Evolutionary conservation across 2,329 filamentous ascomycete species (phyloP).

Genomic region (Aspergillus sclerotialis): DNA sequence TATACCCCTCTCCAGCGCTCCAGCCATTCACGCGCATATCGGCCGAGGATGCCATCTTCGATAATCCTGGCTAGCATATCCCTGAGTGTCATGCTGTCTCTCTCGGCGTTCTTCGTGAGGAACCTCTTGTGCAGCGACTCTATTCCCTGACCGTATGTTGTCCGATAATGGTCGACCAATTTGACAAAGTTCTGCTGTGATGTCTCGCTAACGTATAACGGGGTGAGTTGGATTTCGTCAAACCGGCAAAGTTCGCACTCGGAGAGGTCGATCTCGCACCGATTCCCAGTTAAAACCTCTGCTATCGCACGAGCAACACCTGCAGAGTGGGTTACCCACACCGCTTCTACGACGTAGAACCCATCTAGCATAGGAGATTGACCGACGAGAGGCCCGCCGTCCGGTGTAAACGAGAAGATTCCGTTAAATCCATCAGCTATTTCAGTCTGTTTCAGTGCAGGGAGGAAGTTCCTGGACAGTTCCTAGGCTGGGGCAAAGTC

Average conservation of each 20-base stretch:
- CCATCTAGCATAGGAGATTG: conserved; percentile 52
- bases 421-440: conserved; percentile 59
- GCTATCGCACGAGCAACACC: conserved; percentile 57
- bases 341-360: conserved; percentile 59
- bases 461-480: conserved; percentile 48
- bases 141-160: no score
- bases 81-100: conserved; percentile 21
- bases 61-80: conserved; percentile 20
- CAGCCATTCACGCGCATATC: conserved; percentile 24
- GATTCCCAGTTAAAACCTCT: conserved; percentile 51
- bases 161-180: no score
- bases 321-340: conserved; percentile 61
- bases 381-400: conserved; percentile 55
- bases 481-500: conserved; percentile 58
- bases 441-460: conserved; percentile 43
- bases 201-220: conserved; percentile 51
- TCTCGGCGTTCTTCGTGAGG: conserved; percentile 20
- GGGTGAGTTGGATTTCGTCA: conserved; percentile 53
- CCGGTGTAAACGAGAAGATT: conserved; percentile 60
- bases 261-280: conserved; percentile 49
- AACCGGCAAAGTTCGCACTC: conserved; percentile 57
- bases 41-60: conserved; percentile 23
- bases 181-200: conserved; percentile 56
- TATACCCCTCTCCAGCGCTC: conserved; percentile 15
- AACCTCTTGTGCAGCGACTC: no score